A percentile compares a stretch with the other conserved stretches of the same genome.
phyloP scores from a whole-genome alignment of 2,329 filamentous ascomycete species.

The Verticillium zaregamsianum region DNA sequence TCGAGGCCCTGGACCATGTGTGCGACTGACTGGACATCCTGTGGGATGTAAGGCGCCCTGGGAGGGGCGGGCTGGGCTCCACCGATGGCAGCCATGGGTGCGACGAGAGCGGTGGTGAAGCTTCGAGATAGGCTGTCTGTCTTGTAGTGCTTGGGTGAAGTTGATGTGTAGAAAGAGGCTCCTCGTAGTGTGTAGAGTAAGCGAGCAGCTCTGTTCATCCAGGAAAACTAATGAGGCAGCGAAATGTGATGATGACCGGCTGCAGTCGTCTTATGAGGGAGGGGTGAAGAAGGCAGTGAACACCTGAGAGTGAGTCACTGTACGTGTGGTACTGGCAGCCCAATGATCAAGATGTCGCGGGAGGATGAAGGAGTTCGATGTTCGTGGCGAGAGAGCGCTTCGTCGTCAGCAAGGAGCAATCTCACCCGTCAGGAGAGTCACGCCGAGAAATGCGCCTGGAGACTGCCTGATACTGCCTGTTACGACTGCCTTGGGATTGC shows the following conservation, averaged over 20 bases:
- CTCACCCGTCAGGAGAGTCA: neutral
- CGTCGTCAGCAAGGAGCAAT: too few relatives aligned
- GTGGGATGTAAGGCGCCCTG: constrained; percentile 58
- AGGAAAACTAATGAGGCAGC: neutral
- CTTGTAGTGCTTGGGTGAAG: neutral
- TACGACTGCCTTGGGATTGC: neutral
- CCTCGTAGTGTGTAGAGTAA: neutral
- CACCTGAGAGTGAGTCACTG: neutral
- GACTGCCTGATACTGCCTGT: neutral
- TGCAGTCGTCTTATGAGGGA: neutral
- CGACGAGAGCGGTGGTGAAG: constrained; percentile 2
- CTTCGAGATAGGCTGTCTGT: neutral
- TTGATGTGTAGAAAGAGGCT: neutral
- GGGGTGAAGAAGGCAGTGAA: neutral
- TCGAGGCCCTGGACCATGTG: constrained; percentile 64
- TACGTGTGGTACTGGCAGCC: neutral
- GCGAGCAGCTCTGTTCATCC: neutral
- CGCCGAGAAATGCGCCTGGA: neutral
- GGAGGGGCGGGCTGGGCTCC: constrained; percentile 22
- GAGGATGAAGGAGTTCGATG: neutral
- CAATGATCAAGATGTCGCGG: neutral
- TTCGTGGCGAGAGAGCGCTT: neutral
- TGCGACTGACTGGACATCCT: constrained; percentile 65
- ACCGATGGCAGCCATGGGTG: constrained; percentile 1
- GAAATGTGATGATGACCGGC: neutral